Base-by-base conservation (phyloP, 805 yeast genomes). In the Kodamaea kaohsiungensis region DNA sequence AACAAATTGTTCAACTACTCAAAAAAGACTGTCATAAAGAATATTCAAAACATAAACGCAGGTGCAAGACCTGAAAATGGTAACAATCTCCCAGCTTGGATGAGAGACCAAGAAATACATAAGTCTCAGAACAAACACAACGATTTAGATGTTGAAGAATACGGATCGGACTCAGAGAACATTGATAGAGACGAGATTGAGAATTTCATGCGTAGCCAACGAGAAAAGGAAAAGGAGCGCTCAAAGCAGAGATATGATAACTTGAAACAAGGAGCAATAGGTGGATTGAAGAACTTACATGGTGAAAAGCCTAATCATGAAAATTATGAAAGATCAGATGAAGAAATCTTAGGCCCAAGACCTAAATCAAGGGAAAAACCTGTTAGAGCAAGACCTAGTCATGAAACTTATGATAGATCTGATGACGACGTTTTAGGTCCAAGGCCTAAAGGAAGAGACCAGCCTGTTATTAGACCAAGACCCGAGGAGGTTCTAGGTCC, bases 41-140 rank as follows among this genome's bases (percentile, higher is more conserved):
- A 88, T 42, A 71, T 86, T 27, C 82, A 81, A 57, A 40, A 46
- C 15, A 18, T 43, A 58, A 62, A 38, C 55, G 46, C 48, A 38
- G 53, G 47, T 19, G 43, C 38, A 51, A 65, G 53, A 61, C 22
- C 43, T 12, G 65, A 43, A 10, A 46, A 42, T 1, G 64, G 64
- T 10, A 66, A 67, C 42, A 67, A 68, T 48, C 64, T 72, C 58
- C 96, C 96, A 0, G 83, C 86, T 1, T 89, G 96, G 96, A 86
- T 89, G 91, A 78, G 73, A 53, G 79, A 82, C 56, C 86, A 82
- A 60, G 74, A 70, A 12, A 72, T 63, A 59, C 78, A 85, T 59
- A 80, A 76, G 53, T 71, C 72, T 9, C 69, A 66, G 18, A 78
- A 78, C 2, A 46, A 65, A 2, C 78, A 75, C 49, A 64, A 65